Conservation (phyloP, 2,329 filamentous ascomycete genomes). For the Penicillium sp. region DNA sequence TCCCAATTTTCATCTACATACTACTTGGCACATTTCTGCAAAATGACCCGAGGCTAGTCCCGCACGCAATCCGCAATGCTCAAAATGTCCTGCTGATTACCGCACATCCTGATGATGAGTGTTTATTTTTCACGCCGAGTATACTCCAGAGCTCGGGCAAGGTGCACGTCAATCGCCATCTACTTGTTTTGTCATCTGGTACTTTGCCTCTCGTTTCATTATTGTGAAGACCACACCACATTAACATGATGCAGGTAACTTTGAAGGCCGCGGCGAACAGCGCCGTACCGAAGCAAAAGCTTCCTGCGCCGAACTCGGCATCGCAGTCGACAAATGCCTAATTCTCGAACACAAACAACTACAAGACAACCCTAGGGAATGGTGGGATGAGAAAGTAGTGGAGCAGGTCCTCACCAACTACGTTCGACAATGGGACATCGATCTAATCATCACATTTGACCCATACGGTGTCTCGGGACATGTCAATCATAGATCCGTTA, state of each 20-base stretch:
- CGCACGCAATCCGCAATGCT: slow-evolving; percentile 30
- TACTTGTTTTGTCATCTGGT: slow-evolving; percentile 22
- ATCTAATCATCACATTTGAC: slow-evolving; percentile 42
- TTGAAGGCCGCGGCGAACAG: slow-evolving; percentile 21
- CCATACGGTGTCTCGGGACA: slow-evolving; percentile 39
- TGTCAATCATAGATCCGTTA: slow-evolving; percentile 40
- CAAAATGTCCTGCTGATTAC: slow-evolving; percentile 38
- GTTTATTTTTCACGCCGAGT: slow-evolving; percentile 25
- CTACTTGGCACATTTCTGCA: slow-evolving; percentile 35
- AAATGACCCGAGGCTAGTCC: slow-evolving; percentile 34
- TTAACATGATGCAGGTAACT: slow-evolving; percentile 17
- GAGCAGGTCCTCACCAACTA: slow-evolving; percentile 30
- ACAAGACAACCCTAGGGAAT: slow-evolving; percentile 37
- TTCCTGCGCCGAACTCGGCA: slow-evolving; percentile 21
- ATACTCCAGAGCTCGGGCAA: slow-evolving; percentile 20
- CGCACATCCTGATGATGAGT: slow-evolving; percentile 29
- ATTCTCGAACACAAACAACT: slow-evolving; percentile 34
- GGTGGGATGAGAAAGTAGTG: slow-evolving; percentile 37
- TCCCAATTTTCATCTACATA: slow-evolving; percentile 34
- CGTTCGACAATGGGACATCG: slow-evolving; percentile 35
- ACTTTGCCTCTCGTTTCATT: neutral
- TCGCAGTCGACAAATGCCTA: slow-evolving; percentile 30
- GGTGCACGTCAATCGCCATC: slow-evolving; percentile 16
- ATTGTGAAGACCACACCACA: neutral
- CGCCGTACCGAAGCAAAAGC: slow-evolving; percentile 21